A percentile compares a stretch with the other conserved stretches of the same genome.
Conservation (phyloP, 345 rosid species). For the Litchi chinensis region DNA sequence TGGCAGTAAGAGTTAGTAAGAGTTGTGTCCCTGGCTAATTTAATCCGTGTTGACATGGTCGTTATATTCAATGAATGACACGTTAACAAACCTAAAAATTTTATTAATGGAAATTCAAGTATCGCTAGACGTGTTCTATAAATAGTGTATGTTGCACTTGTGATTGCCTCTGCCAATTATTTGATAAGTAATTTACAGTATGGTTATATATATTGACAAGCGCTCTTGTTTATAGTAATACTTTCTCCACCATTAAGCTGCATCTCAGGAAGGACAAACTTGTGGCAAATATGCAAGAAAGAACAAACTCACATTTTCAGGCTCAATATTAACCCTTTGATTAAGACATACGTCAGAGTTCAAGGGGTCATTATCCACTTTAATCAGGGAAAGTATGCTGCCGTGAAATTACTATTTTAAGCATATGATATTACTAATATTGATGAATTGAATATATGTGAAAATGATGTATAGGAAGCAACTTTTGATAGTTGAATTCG, state of each 20-base stretch:
- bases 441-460: background rate
- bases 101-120: too few relatives aligned
- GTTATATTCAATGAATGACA: background rate
- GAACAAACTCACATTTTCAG: background rate
- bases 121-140: too few relatives aligned
- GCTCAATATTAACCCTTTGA: background rate
- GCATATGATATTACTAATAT: background rate
- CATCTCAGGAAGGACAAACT: background rate
- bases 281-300: background rate
- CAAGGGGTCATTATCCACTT: constrained; percentile 12
- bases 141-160: background rate
- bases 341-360: background rate
- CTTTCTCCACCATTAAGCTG: background rate
- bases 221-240: background rate
- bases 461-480: background rate
- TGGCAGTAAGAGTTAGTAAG: background rate
- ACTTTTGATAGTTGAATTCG: constrained; percentile 28
- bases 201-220: background rate
- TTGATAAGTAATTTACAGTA: background rate
- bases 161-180: background rate
- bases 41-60: too few relatives aligned
- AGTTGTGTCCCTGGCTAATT: too few relatives aligned
- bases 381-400: background rate
- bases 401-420: background rate
- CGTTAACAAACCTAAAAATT: too few relatives aligned